phyloP scores from a whole-genome alignment of 441 rosid genomes.

The Jatropha multifida region DNA sequence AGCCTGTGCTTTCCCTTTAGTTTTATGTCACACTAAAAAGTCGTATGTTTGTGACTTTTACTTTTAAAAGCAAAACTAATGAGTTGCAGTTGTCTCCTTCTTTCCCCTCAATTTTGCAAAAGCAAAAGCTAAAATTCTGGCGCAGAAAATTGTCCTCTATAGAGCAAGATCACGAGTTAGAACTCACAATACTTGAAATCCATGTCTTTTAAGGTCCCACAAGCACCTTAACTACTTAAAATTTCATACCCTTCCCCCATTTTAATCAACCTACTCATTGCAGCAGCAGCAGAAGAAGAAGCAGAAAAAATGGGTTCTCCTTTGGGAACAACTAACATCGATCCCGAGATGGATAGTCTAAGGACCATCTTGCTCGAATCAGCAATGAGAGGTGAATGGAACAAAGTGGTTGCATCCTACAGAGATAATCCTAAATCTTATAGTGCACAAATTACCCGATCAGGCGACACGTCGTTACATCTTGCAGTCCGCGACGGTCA shows the following conservation, averaged over 20 bases:
- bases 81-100: too few species aligned
- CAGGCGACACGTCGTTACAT: conserved; percentile 39
- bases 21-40: too few species aligned
- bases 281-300: neutral
- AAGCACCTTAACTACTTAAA: neutral
- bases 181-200: neutral
- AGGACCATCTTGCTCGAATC: conserved; percentile 1
- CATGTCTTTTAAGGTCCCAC: conserved; percentile 9
- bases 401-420: conserved; percentile 23
- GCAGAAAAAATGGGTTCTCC: neutral
- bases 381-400: conserved; percentile 39
- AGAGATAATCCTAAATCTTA: neutral
- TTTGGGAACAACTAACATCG: neutral
- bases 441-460: conserved; percentile 18
- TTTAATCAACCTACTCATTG: neutral
- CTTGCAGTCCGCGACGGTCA: conserved; percentile 36
- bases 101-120: neutral
- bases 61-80: neutral
- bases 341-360: neutral
- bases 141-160: neutral
- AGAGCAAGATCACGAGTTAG: neutral
- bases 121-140: conserved; percentile 10
- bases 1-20: too few species aligned
- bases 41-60: neutral
- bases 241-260: too few species aligned